Conservation (phyloP, 495 filamentous ascomycete species). For the Penicillium dipodomyicola region DNA sequence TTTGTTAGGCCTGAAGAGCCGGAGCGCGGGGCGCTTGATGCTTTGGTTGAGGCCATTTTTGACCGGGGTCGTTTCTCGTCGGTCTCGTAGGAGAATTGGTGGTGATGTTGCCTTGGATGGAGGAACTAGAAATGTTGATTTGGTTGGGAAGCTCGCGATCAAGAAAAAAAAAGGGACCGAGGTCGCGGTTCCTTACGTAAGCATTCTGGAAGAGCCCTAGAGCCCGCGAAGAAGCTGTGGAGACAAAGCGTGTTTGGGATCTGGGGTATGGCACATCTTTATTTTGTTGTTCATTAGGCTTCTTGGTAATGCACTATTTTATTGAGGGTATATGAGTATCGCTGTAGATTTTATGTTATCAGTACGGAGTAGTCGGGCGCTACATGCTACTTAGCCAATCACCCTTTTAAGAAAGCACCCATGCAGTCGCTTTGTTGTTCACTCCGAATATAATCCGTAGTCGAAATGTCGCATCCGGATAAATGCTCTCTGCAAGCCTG, state of each 20-base stretch:
- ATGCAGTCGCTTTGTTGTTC: neutral
- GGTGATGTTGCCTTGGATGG: neutral
- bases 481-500: neutral
- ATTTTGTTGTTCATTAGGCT: neutral
- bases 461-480: neutral
- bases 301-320: neutral
- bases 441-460: neutral
- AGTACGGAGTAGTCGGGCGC: neutral
- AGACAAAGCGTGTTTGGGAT: neutral
- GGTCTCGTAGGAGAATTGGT: constrained; percentile 16
- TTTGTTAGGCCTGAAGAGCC: constrained; percentile 28
- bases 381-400: neutral
- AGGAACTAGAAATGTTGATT: constrained; percentile 13
- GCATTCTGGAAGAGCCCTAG: constrained; percentile 21
- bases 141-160: constrained; percentile 8
- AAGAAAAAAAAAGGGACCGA: constrained; percentile 19
- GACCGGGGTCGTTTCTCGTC: neutral
- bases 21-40: constrained; percentile 19
- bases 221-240: constrained; percentile 7
- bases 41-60: constrained; percentile 5
- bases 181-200: constrained; percentile 21
- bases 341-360: neutral
- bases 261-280: constrained; percentile 6
- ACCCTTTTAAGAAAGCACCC: neutral
- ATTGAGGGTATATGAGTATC: neutral